Evolutionary conservation across 495 filamentous ascomycete genomes (phyloP).

Genomic region (Neurospora tetraspora): DNA sequence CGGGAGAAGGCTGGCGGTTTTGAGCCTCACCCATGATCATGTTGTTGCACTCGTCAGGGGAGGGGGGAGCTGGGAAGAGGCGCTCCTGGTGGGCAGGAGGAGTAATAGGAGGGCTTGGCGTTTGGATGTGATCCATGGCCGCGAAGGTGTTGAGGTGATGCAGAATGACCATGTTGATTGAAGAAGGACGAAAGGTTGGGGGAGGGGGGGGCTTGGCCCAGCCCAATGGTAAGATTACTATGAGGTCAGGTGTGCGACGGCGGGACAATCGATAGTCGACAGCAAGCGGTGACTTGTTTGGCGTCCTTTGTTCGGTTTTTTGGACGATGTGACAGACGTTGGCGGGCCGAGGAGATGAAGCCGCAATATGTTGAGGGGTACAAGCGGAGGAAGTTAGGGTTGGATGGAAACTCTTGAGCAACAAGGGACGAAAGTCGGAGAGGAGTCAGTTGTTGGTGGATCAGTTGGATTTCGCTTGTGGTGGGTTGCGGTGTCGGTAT

Average conservation of each 20-base stretch:
- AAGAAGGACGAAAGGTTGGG: constrained; percentile 4
- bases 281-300: not conserved
- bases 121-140: not conserved
- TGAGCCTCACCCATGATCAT: not conserved
- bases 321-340: not conserved
- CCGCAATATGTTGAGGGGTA: not conserved
- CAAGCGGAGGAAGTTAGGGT: not conserved
- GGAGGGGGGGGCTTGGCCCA: constrained; percentile 9
- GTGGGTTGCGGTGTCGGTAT: not conserved
- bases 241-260: constrained; percentile 19
- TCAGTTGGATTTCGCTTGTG: not conserved
- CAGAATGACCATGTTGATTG: constrained; percentile 1
- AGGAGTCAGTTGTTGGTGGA: not conserved
- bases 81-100: not conserved
- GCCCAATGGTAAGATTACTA: constrained; percentile 5
- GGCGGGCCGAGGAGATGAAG: not conserved
- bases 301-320: not conserved
- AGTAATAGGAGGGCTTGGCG: not conserved
- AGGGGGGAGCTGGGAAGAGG: not conserved
- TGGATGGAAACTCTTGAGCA: not conserved
- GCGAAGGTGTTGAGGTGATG: not conserved
- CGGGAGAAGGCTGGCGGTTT: constrained; percentile 15
- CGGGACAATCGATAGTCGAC: not conserved
- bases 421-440: constrained; percentile 7
- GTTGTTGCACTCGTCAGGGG: not conserved